A percentile compares a stretch with the other conserved stretches of the same genome.
Evolutionary conservation across 768 basidiomycete species (phyloP).

Genomic region (Pilatotrama ljubarskyi): DNA sequence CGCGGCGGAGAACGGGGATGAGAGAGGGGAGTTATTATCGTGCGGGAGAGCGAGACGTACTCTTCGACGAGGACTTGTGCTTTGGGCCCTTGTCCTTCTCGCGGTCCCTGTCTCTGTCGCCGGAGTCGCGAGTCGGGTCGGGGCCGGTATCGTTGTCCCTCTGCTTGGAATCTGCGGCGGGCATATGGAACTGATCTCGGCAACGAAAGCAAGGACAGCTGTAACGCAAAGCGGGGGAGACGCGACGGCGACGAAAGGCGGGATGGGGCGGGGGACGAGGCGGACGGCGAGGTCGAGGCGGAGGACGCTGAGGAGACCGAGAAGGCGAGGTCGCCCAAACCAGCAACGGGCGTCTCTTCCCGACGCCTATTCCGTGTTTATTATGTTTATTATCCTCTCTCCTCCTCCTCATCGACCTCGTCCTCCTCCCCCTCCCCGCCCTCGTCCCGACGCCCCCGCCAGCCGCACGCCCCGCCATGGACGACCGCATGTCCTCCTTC

Average conservation of each 20-base stretch:
- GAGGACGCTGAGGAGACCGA: neutral
- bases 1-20: constrained; percentile 6
- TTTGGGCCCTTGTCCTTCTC: constrained; percentile 24
- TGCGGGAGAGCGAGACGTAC: constrained; percentile 13
- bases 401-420: neutral
- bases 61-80: constrained; percentile 25
- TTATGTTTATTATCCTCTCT: neutral
- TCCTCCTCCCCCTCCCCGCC: neutral
- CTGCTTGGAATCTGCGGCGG: constrained; percentile 20
- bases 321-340: neutral
- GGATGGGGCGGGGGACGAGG: neutral
- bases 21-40: neutral
- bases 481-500: constrained; percentile 33
- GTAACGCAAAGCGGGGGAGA: neutral
- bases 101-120: constrained; percentile 20
- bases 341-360: neutral
- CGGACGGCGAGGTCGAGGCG: neutral
- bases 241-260: neutral
- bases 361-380: neutral
- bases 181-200: constrained; percentile 12
- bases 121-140: constrained; percentile 17
- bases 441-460: neutral
- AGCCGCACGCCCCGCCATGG: constrained; percentile 23
- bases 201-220: neutral
- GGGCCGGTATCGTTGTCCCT: constrained; percentile 18